Evolutionary conservation across 441 rosid species (phyloP).

Genomic region (Dalechampia spathulata): DNA sequence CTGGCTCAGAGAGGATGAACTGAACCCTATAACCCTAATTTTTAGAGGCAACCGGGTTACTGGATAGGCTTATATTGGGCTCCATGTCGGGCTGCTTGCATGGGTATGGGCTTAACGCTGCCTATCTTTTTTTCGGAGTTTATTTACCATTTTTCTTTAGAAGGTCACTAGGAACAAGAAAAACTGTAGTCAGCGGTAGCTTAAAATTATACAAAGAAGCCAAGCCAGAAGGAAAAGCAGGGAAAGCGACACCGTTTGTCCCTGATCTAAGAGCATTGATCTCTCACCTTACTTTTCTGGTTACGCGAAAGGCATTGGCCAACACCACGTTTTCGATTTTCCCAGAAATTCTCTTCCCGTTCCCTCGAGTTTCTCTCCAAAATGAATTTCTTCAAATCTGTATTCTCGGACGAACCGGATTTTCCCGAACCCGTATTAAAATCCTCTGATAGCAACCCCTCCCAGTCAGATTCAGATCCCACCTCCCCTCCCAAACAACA

Average conservation of each 20-base stretch:
- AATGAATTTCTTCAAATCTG: conserved; percentile 79
- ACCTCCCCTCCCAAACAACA: not conserved
- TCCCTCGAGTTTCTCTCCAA: not conserved
- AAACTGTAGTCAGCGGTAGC: too few relatives aligned
- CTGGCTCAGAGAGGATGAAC: not conserved
- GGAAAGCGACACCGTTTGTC: not conserved
- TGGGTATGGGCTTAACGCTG: too few relatives aligned
- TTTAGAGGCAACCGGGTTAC: not conserved
- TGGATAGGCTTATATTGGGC: not conserved
- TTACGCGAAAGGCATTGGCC: too few relatives aligned
- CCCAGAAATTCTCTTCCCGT: too few relatives aligned
- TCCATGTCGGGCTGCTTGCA: not conserved
- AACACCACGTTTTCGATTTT: too few relatives aligned
- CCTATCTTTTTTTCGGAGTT: too few relatives aligned
- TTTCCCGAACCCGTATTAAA: conserved; percentile 25
- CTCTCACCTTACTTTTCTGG: too few relatives aligned
- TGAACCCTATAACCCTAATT: conserved; percentile 4
- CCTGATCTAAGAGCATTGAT: too few relatives aligned
- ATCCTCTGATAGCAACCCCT: conserved; percentile 18
- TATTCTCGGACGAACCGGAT: conserved; percentile 50
- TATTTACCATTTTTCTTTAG: too few relatives aligned
- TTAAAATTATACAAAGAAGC: too few relatives aligned
- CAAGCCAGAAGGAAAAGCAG: too few relatives aligned
- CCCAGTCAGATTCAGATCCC: conserved; percentile 8
- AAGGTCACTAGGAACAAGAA: too few relatives aligned